Evolutionary conservation across 352 stramenopile species (phyloP), one percentile per base, ranked within the genome.

Genomic region (Globisporangium parvum): DNA sequence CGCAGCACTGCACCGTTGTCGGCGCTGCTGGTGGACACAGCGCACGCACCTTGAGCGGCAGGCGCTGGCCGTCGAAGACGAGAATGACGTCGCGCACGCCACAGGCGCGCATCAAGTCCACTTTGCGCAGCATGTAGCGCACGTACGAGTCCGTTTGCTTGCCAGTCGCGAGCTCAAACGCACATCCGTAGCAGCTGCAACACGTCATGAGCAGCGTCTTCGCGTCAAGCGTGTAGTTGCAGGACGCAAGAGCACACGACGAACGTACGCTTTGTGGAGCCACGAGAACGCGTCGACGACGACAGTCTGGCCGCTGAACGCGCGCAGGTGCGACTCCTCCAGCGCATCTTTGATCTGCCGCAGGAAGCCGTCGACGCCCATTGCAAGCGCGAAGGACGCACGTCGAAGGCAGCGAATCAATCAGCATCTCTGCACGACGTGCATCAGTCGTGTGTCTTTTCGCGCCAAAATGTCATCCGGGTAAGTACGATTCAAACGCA

Each of bases 241-340:
- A n/a, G n/a, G n/a, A n/a, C n/a, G n/a, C n/a, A n/a, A n/a, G n/a
- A n/a, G n/a, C n/a, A n/a, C n/a, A n/a, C n/a, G n/a, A n/a, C n/a
- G n/a, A n/a, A n/a, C 80, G 44, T 68, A 91, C 81, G 79, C 81
- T 59, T 89, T 91, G 62, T 91, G 79, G 37, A 91, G 70, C 81
- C 81, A 91, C 5, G 81, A 89, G 53, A 90, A 73, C 9, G 79
- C 81, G 42, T 91, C 81, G 2, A 88, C 77, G 3, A 80, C 79
- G 46, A 91, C 58, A 12, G 66, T 83, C 53, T 88, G 68, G 17
- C 67, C 78, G 3, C 53, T 59, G 56, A 85, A 89, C 10, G 68
- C 49, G 18, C 66, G 63, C 65, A 89, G 51, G 51, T 89, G 77
- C 21, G 73, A 73, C 55, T 69, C 65, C 40, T 86, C 59, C 17